Base-by-base conservation (phyloP, 768 basidiomycete species). In the Pleurotus salmoneostramineus region DNA sequence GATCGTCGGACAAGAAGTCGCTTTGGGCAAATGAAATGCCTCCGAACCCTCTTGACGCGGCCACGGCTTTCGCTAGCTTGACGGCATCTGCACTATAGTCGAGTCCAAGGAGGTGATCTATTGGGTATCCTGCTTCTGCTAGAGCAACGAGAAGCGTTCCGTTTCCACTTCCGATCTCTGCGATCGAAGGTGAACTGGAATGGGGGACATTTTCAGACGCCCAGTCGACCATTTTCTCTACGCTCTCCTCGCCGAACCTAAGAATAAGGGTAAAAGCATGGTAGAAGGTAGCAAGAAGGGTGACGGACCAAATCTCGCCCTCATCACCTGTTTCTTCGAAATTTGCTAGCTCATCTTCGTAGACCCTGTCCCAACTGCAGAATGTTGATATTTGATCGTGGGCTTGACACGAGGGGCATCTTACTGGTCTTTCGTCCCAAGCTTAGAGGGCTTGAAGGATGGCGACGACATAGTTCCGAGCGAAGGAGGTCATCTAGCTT, bases 141-240 rank as follows among this genome's bases (percentile, higher is more conserved):
- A 94, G 77, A 0, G 85, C 85, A 62, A 93, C 84, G 7, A 91
- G 78, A 12, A 93, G 72, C 1, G 84, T 81, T 44, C 92, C 92
- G 62, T 93, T 94, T 1, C 92, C 92, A 56, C 83, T 83, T 31
- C 92, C 92, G 34, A 94, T 77, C 66, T 94, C 92, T 43, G 93
- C 78, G 27, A 89, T 77, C 32, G 69, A 75, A n/a, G 83, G 77
- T 27, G 74, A 68, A 3, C 69, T 63, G 4, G 70, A 63, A 2
- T 82, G 70, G 6, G 88, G 83, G 14, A 83, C 72, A 59, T 89
- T 72, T 36, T 81, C 72, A 35, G 77, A 58, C 0, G 77, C 74
- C 92, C 92, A 93, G 11, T 85, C 77, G 5, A 89, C 83, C 89
- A 93, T 93, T 64, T 90, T 91, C 61, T 85, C 80, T 3, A 89